Conservation (phyloP, 148 eudicot species). For the Heliosperma pusillum region DNA sequence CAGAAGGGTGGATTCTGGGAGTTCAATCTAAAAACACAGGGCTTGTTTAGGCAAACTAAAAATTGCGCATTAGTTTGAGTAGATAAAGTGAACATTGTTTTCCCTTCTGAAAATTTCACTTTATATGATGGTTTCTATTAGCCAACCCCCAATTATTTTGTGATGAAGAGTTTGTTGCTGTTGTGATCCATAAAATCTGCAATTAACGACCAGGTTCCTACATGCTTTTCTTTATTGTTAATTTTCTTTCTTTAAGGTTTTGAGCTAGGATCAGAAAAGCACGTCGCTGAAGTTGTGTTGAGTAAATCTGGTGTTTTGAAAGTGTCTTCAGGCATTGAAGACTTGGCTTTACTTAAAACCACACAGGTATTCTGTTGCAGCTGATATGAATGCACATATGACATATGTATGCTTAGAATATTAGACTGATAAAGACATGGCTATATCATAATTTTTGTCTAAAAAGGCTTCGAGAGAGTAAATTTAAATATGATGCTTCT, state of each 20-base stretch:
- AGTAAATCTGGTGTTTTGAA: constrained; percentile 58
- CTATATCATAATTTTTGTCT: too few relatives aligned
- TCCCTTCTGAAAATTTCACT: too few relatives aligned
- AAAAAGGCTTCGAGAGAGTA: too few relatives aligned
- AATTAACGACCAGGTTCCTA: neutral
- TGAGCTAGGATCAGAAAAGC: constrained; percentile 95
- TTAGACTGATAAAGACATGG: neutral
- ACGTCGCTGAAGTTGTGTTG: constrained; percentile 68
- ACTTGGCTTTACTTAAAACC: constrained; percentile 77
- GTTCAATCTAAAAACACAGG: too few relatives aligned
- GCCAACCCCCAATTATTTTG: neutral
- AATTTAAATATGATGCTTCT: neutral
- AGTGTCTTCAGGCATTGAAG: constrained; percentile 73
- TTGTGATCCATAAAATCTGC: neutral
- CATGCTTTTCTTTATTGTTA: neutral
- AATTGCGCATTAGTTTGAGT: neutral
- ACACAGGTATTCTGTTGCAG: constrained; percentile 51
- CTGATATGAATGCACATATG: neutral
- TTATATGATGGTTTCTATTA: too few relatives aligned
- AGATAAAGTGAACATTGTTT: too few relatives aligned
- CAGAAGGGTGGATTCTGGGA: neutral
- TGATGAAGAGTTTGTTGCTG: too few relatives aligned
- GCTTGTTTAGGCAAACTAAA: neutral
- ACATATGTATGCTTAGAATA: too few relatives aligned
- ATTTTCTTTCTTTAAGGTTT: constrained; percentile 49